Evolutionary conservation across 2,329 filamentous ascomycete genomes (phyloP).

Genomic region (Camillea tinctor): DNA sequence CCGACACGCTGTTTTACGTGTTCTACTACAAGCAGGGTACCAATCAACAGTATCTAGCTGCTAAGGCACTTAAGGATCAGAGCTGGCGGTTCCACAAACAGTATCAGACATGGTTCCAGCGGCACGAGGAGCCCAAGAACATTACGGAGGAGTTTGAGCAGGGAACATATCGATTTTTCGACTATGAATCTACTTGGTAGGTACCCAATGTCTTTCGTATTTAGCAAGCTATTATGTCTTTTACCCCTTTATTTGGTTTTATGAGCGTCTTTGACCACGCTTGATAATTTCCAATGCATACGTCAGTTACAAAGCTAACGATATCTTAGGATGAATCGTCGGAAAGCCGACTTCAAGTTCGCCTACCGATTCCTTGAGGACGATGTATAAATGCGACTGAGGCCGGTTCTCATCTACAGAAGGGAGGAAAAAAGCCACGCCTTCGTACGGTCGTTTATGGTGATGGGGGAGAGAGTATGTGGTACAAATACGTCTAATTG

Average conservation of each 20-base stretch:
- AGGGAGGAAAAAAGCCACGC: not conserved
- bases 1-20: slow-evolving; percentile 95
- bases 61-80: slow-evolving; percentile 95
- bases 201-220: slow-evolving; percentile 33
- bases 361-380: slow-evolving; percentile 97
- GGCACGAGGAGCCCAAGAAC: slow-evolving; percentile 96
- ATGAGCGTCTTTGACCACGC: no score
- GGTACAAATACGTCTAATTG: not conserved
- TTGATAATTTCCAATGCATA: not conserved
- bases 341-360: slow-evolving; percentile 98
- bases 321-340: slow-evolving; percentile 83
- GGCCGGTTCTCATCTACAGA: not conserved
- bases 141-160: slow-evolving; percentile 99
- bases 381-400: slow-evolving; percentile 58
- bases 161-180: slow-evolving; percentile 98
- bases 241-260: not conserved
- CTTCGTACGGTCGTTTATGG: not conserved
- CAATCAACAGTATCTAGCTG: slow-evolving; percentile 92
- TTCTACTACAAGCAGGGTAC: slow-evolving; percentile 99
- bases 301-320: slow-evolving; percentile 28
- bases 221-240: not conserved
- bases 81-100: slow-evolving; percentile 99
- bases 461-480: not conserved
- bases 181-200: slow-evolving; percentile 98
- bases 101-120: slow-evolving; percentile 99